Evolutionary conservation across 2,329 filamentous ascomycete species (phyloP).

Genomic region (Ophiocordyceps australis): DNA sequence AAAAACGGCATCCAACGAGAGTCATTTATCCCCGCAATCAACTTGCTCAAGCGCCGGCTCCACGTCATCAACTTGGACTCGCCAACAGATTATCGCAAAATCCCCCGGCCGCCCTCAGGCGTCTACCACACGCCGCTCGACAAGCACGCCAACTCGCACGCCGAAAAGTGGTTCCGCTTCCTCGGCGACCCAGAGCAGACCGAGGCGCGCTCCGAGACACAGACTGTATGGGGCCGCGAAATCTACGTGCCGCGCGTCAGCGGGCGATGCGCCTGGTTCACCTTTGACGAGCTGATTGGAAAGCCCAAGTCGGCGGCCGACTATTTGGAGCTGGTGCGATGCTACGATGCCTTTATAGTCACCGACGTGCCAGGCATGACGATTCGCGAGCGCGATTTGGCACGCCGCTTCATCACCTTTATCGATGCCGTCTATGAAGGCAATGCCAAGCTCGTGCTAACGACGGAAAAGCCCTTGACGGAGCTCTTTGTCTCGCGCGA

Average conservation of each 20-base stretch:
- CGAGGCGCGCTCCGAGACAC: constrained; percentile 55
- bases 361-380: constrained; percentile 90
- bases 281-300: constrained; percentile 82
- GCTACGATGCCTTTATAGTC: constrained; percentile 84
- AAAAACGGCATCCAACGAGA: constrained; percentile 95
- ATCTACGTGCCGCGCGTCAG: constrained; percentile 78
- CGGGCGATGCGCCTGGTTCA: constrained; percentile 77
- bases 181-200: constrained; percentile 70
- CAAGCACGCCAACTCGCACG: constrained; percentile 57
- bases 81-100: constrained; percentile 91
- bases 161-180: constrained; percentile 90
- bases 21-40: constrained; percentile 89
- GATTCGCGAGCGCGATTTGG: constrained; percentile 67
- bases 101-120: constrained; percentile 77
- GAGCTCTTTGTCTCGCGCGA: constrained; percentile 69
- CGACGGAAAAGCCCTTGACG: constrained; percentile 66
- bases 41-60: constrained; percentile 68
- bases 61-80: constrained; percentile 91
- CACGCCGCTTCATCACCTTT: constrained; percentile 89
- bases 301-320: constrained; percentile 82
- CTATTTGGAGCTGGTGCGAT: constrained; percentile 78
- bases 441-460: constrained; percentile 87
- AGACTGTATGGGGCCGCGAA: constrained; percentile 83
- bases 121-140: constrained; percentile 89
- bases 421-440: constrained; percentile 91